Base-by-base conservation (phyloP, 495 filamentous ascomycete species). In the Daldinia bambusicola region DNA sequence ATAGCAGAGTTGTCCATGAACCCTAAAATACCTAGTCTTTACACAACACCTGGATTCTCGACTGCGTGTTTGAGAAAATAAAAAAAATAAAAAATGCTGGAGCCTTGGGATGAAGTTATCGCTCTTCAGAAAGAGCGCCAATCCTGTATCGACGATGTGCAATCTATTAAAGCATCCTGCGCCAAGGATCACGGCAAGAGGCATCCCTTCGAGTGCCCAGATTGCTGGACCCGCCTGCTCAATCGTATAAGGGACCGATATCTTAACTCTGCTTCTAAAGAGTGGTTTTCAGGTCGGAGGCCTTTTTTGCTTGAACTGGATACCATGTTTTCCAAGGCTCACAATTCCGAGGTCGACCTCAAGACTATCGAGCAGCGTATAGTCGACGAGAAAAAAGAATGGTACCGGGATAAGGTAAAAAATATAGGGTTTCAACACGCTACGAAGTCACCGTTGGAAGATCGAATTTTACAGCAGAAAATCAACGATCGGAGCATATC, bases 211-310 rank as follows among this genome's bases (percentile, higher is more conserved):
- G 75, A 79, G 41, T 83, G 81, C 55, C 53, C 77, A 14, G 75
- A 76, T 32, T 83, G 81, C 67, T 82, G 77, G 67, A 69, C 66
- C 20, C 70, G 75, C 43, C 66, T 83, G 22, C 68, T 85, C 14
- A 76, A 80, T 36, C 74, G 77, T 36, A 61, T 82, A 62, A 67
- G 77, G 16, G 66, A 77, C 36, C 76, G 77, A 62, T 83, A 80
- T 58, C 66, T 79, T 38, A 76, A 77, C 55, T 75, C 69, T 20
- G 60, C 66, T 20, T 71, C 65, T 14, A 74, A 75, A 6, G 83
- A 85, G 70, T 84, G 83, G 83, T 84, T 82, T 64, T 75, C 80
- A 7, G 72, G 75, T 12, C 75, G 79, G 6, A 75, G 74, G 34
- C 64, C 71, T 2, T 83, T 84, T 63, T 75, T 84, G 50, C 67